A percentile compares a stretch with the other conserved stretches of the same genome.
phyloP scores from a whole-genome alignment of 1,139 yeast species.

The Pichia sp. region DNA sequence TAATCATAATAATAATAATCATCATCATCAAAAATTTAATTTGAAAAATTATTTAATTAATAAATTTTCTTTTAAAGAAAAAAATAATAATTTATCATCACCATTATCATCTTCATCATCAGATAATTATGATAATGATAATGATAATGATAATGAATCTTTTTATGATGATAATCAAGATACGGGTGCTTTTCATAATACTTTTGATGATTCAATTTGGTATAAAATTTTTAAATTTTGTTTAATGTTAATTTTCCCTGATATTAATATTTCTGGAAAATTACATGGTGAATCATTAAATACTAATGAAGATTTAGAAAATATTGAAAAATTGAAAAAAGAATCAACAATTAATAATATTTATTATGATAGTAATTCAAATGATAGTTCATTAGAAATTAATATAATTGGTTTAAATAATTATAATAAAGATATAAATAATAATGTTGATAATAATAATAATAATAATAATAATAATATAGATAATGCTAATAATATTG shows the following conservation, averaged over 20 bases:
- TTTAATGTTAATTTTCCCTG: conserved; percentile 28
- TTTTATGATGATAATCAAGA: conserved; percentile 12
- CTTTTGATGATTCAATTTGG: conserved; percentile 28
- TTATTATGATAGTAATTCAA: conserved; percentile 5
- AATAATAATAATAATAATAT: too few species aligned
- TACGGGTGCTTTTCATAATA: conserved; percentile 15
- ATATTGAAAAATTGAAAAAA: conserved; percentile 17
- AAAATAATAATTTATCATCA: not conserved
- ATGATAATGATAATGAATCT: not conserved
- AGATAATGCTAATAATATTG: conserved; percentile 3
- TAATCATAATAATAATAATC: not conserved
- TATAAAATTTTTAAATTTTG: conserved; percentile 23
- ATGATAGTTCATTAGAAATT: conserved; percentile 12
- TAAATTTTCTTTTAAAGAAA: not conserved
- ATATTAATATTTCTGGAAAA: conserved; percentile 24
- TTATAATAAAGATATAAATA: too few species aligned
- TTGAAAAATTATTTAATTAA: too few species aligned
- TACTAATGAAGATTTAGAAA: conserved; percentile 23
- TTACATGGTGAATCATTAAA: conserved; percentile 24
- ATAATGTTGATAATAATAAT: too few species aligned
- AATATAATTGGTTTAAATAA: too few species aligned
- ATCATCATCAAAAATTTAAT: not conserved
- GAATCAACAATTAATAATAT: conserved; percentile 1
- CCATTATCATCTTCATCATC: not conserved
- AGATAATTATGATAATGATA: not conserved